Evolutionary conservation across 2,329 filamentous ascomycete genomes (phyloP), one percentile per base, ranked within the genome.

Genomic region (Ambrosiella xylebori): DNA sequence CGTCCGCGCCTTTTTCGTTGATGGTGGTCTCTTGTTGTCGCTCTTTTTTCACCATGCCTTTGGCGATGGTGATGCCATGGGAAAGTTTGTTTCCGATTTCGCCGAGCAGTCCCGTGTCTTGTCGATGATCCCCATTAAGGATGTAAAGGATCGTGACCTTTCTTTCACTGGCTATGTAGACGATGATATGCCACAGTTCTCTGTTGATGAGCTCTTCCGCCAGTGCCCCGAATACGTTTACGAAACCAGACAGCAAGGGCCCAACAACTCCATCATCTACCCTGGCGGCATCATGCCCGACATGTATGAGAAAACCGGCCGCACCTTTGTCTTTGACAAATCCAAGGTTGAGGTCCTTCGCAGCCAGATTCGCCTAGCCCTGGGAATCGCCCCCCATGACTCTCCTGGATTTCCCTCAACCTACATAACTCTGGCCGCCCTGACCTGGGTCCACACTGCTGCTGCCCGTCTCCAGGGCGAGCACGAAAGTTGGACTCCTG

Each of bases 1-100:
- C n/a, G 65, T 74, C 5, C 67, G 69, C 12, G 68, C 66, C n/a
- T 66, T 68, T 45, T 67, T 72, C 56, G 67, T 71, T 7, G 62
- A 65, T 2, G 72, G 71, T 2, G 72, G 73, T 0, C 56, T 74
- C 8, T 59, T 74, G 6, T 65, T 75, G 19, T 68, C 65, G 5
- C 61, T 71, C n/a, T 71, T 67, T 59, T 64, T 74, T 51, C 70
- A 73, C 59, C 73, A 74, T 58, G 65, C 71, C 6, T 63, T 73
- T 27, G 70, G 69, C 13, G 73, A 75, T 55, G 73, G 72, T 9
- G 66, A 69, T 37, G 71, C 70, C 17, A 64, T 73, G 17, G 62
- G 64, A 17, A 65, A 68, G 5, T 73, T 75, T 54, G 62, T 74
- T 3, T 65, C 71, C 38, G 66, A 65, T 11, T 68, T 75, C 50